Conservation (phyloP, 2,329 filamentous ascomycete genomes). For the Fusarium proliferatum region DNA sequence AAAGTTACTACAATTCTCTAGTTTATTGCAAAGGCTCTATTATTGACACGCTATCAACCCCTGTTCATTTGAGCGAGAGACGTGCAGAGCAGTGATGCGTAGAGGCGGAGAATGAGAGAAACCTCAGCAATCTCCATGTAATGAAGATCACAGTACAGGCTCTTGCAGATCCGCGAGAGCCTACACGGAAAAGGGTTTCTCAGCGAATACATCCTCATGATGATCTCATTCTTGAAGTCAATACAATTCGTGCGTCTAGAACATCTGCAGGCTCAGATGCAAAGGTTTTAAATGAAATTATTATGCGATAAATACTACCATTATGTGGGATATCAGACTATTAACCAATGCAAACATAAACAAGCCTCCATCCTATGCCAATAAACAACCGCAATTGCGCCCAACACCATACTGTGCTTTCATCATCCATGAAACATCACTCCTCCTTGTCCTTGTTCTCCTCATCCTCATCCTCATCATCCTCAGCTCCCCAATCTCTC, state of each 20-base stretch:
- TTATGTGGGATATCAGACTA: constrained; percentile 32
- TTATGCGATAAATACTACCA: constrained; percentile 19
- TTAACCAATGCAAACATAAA: constrained; percentile 1
- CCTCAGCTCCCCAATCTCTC: constrained; percentile 71
- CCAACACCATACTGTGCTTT: constrained; percentile 30
- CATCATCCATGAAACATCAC: constrained; percentile 38
- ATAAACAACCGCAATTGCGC: constrained; percentile 17
- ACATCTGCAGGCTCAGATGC: background rate
- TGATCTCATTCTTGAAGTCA: background rate
- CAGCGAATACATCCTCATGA: background rate
- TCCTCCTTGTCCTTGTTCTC: constrained; percentile 49
- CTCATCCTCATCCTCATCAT: constrained; percentile 58
- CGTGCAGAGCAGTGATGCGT: background rate
- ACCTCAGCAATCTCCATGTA: no score
- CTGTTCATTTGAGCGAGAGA: background rate
- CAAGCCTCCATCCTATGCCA: constrained; percentile 18
- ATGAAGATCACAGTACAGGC: no score
- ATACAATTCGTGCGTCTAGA: background rate
- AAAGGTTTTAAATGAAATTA: background rate
- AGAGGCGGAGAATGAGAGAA: background rate
- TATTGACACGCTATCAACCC: no score
- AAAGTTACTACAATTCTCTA: background rate
- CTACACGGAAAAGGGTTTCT: background rate
- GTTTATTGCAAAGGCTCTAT: background rate
- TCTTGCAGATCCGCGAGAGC: background rate